Base-by-base conservation (phyloP, 768 basidiomycete genomes). In the Rhizopogon vulgaris region DNA sequence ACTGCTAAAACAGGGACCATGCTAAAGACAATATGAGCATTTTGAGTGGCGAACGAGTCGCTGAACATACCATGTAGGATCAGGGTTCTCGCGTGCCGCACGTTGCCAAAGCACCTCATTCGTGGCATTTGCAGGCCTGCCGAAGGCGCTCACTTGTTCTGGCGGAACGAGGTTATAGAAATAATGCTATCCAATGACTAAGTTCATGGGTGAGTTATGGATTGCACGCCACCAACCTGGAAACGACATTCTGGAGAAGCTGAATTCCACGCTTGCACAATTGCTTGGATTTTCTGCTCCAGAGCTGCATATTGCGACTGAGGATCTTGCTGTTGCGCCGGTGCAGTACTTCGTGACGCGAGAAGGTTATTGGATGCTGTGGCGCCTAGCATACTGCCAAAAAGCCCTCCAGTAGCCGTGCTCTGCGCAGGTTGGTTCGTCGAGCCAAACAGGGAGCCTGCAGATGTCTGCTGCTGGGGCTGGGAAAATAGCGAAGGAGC, bases 151-250 rank as follows among this genome's bases (percentile, higher is more conserved):
- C 3, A 87, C 80, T 57, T 84, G 75, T 5, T 71, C 72, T 0
- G 88, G 87, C 58, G 87, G 82, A 4, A 92, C 88, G 12, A 89
- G 71, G 59, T 92, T 93, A 65, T 94, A 93, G 58, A 94, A 94
- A 56, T 80, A 82, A 56, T 89, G 79, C 90, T 92, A 50, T 36
- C 12, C 38, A 6, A 41, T 8, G 30, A 30, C 11, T 56, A 38
- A 61, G 48, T 32, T 7, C 32, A 38, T 10, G 15, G 2, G 6
- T 49, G 24, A 15, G 46, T 7, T 12, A 22, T 12, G 15, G 38
- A 27, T 54, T 17, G 9, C 14, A 48, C 9, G 47, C 52, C 34
- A 63, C 76, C 41, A 54, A 90, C 90, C 72, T 92, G 90, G 67
- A 94, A 94, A 42, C 84, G 78, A 65, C 90, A 91, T 39, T 81